These are phyloP conservation scores for Tetradesmus lagerheimii DNA, from an alignment of 139 green algal genomes.

Conservation along the genomic window DNA sequence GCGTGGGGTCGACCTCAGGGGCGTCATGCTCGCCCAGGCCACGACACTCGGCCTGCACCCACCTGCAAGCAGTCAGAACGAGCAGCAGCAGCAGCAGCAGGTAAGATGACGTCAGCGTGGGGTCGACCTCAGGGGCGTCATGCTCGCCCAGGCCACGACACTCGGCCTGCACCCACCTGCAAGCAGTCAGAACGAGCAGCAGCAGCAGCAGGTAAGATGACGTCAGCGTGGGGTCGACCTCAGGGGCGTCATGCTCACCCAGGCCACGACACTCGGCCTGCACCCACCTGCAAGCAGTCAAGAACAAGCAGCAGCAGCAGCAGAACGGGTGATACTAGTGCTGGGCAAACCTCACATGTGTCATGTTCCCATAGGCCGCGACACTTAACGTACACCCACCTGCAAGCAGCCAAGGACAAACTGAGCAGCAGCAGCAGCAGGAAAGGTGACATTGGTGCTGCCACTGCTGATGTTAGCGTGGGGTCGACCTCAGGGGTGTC, in stretches of 20 bases:
- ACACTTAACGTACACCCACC: constrained; percentile 75
- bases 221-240: constrained; percentile 86
- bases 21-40: constrained; percentile 90
- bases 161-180: constrained; percentile 95
- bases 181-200: neutral
- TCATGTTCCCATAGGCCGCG: constrained; percentile 89
- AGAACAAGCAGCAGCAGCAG: too few species aligned
- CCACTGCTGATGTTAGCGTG: constrained; percentile 82
- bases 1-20: constrained; percentile 83
- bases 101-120: too few species aligned
- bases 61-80: constrained; percentile 65
- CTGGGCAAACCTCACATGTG: constrained; percentile 89
- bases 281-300: neutral
- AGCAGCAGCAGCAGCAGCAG: neutral
- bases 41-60: constrained; percentile 95
- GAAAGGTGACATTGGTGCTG: constrained; percentile 59
- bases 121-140: too few species aligned
- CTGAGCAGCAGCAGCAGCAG: too few species aligned
- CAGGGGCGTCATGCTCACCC: constrained; percentile 86
- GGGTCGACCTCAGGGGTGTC: constrained; percentile 90
- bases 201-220: neutral
- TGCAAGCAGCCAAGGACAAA: too few species aligned
- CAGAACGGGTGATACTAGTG: too few species aligned
- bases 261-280: constrained; percentile 86
- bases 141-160: constrained; percentile 81